Evolutionary conservation across 495 filamentous ascomycete genomes (phyloP), one percentile per base, ranked within the genome.

Genomic region (Lasiosphaeria ovina): DNA sequence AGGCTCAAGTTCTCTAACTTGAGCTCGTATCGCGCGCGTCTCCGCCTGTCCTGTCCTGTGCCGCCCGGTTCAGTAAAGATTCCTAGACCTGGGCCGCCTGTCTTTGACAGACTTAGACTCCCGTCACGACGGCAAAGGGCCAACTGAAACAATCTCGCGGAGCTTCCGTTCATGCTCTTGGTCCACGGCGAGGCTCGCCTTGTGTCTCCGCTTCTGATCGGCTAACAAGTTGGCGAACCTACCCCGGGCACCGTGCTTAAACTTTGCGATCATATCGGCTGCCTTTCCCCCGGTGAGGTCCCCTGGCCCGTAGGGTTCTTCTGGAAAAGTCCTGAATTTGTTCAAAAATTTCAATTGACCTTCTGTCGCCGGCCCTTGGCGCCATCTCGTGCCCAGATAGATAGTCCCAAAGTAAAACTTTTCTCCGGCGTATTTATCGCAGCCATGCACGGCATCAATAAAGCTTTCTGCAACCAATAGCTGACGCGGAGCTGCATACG

Each of bases 231-330:
- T 70, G 6, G 82, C 74, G 65, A 88, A 93, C 42, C 83, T 80
- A 10, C 89, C 88, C 65, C 85, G 84, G 9, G 89, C 90, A 0
- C 94, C 94, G 69, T 90, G 87, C 64, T 87, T 91, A 59, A 97
- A 65, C 69, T 96, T 96, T 2, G 89, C 95, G 61, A 98, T 96
- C 84, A 97, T 91, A 75, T 98, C 94, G 17, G 81, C 81, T 36
- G 94, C 95, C 66, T 85, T 83, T 1, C 94, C 94, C 57, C 91
- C 91, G 4, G 85, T 95, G 47, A 97, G 59, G 35, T 83, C 79
- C 1, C 67, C 69, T 0, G 72, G 44, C n/a, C 24, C 24, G 2
- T 62, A 77, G 16, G 94, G 67, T 52, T 79, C 74, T n/a, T 85
- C 79, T 1, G 84, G 69, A 9, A 79, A 73, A 1, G 77, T 73